These are phyloP conservation scores for Cryptosporidium bovis DNA, from an alignment of 169 alveolate genomes.

Conservation along the genomic window DNA sequence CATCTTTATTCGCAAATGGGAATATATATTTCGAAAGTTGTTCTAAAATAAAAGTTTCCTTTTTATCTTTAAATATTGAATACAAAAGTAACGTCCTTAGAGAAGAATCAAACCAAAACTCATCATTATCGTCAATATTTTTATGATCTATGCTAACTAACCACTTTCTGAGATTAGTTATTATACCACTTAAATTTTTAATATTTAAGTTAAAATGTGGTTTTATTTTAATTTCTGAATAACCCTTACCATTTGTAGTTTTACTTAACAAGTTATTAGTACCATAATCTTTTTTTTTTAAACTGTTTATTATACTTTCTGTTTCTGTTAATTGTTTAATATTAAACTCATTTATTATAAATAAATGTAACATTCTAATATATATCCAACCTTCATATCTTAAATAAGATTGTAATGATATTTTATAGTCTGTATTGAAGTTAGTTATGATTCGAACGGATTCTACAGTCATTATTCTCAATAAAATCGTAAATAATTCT, in stretches of 20 bases:
- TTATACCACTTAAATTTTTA: slow-evolving; percentile 6
- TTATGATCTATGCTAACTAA: background rate
- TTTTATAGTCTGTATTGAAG: background rate
- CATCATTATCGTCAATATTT: slow-evolving; percentile 41
- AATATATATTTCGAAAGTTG: slow-evolving; percentile 19
- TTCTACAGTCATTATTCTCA: slow-evolving; percentile 12
- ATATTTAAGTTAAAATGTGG: slow-evolving; percentile 1
- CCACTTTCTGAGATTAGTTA: slow-evolving; percentile 36
- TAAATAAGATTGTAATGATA: slow-evolving; percentile 20
- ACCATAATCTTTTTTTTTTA: slow-evolving; percentile 3
- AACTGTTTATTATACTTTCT: background rate
- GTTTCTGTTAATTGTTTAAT: slow-evolving; percentile 12
- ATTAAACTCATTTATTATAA: slow-evolving; percentile 17
- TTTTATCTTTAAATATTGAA: slow-evolving; percentile 4
- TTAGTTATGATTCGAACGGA: slow-evolving; percentile 3
- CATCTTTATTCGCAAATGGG: background rate
- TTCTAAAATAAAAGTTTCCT: slow-evolving; percentile 23
- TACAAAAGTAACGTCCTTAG: slow-evolving; percentile 19
- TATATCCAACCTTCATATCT: slow-evolving; percentile 63
- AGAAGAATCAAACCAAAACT: slow-evolving; percentile 61
- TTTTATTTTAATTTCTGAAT: background rate
- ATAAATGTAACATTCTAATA: slow-evolving; percentile 44
- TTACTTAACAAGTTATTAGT: background rate
- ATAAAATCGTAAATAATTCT: slow-evolving; percentile 11
- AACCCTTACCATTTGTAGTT: background rate